Percentiles rank a stretch among this genome's conserved stretches.
phyloP scores from a whole-genome alignment of 2,329 filamentous ascomycete species.

The Stagonosporopsis cucurbitacearum region DNA sequence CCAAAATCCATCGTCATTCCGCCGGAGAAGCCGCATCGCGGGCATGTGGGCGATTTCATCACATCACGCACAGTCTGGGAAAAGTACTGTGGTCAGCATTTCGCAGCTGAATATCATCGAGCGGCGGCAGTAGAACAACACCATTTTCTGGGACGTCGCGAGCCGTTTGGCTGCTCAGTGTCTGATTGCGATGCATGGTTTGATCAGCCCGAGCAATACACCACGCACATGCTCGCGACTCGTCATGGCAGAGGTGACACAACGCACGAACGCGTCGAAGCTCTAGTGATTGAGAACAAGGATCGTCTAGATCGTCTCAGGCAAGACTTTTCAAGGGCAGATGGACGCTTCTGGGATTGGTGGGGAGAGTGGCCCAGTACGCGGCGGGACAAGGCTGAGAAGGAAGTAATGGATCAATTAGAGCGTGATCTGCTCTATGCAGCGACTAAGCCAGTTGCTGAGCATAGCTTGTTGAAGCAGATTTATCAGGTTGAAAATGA shows the following conservation, averaged over 20 bases:
- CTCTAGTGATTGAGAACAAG: not conserved
- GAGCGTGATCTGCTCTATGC: not conserved
- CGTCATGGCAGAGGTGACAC: not conserved
- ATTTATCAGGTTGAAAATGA: not conserved
- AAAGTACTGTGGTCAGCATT: not conserved
- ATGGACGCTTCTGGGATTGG: not conserved
- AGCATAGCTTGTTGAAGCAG: not conserved
- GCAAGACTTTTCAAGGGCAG: too few relatives aligned
- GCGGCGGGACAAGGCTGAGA: slow-evolving; percentile 3
- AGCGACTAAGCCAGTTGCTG: not conserved
- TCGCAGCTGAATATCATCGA: not conserved
- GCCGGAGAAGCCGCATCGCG: slow-evolving; percentile 13
- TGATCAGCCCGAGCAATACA: not conserved
- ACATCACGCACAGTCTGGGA: not conserved
- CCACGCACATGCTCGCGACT: not conserved
- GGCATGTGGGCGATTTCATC: slow-evolving; percentile 7
- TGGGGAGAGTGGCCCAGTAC: not conserved
- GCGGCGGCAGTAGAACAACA: not conserved
- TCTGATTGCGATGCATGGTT: slow-evolving; percentile 5
- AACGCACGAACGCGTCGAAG: not conserved
- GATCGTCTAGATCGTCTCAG: too few relatives aligned
- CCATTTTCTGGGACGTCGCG: not conserved
- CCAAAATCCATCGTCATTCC: slow-evolving; percentile 10
- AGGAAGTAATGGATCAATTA: slow-evolving; percentile 3
- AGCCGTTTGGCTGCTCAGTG: slow-evolving; percentile 6